Percentiles rank a stretch among this genome's conserved stretches.
Conservation (phyloP, 805 yeast species). For the Maudiozyma barnettii region DNA sequence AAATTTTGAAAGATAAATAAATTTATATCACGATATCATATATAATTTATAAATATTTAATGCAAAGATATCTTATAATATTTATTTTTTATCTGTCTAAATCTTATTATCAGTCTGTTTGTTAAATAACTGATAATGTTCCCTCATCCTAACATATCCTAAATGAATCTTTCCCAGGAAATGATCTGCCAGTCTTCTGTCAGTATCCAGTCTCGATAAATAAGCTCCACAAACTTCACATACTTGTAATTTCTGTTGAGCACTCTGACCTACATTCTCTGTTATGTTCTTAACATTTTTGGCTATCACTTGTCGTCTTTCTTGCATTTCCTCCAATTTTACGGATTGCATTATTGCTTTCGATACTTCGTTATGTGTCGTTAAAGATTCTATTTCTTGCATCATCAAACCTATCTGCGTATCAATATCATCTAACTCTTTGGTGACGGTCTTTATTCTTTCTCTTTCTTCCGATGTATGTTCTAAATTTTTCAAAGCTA, state of each 20-base stretch:
- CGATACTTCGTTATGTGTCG: slow-evolving; percentile 39
- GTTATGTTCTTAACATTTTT: slow-evolving; percentile 49
- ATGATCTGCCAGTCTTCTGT: slow-evolving; percentile 81
- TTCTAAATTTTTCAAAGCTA: slow-evolving; percentile 50
- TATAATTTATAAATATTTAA: not conserved
- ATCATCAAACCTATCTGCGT: slow-evolving; percentile 54
- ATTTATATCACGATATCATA: no score
- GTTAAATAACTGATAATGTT: slow-evolving; percentile 31
- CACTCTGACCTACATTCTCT: slow-evolving; percentile 72
- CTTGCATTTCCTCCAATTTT: slow-evolving; percentile 36
- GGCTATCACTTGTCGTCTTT: slow-evolving; percentile 43
- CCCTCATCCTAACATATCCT: slow-evolving; percentile 71
- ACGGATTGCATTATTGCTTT: slow-evolving; percentile 43
- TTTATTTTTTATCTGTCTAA: not conserved
- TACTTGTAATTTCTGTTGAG: slow-evolving; percentile 84
- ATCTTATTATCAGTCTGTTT: not conserved
- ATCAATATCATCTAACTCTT: slow-evolving; percentile 53
- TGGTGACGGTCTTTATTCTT: slow-evolving; percentile 44
- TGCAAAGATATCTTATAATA: not conserved
- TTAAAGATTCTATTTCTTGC: slow-evolving; percentile 52
- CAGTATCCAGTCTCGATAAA: slow-evolving; percentile 75
- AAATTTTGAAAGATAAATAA: no score
- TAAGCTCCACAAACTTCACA: slow-evolving; percentile 88
- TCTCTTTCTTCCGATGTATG: slow-evolving; percentile 67
- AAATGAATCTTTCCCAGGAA: slow-evolving; percentile 80